Evolutionary conservation across 108 stramenopile species (phyloP).

Genomic region (Skeletonema costatum): DNA sequence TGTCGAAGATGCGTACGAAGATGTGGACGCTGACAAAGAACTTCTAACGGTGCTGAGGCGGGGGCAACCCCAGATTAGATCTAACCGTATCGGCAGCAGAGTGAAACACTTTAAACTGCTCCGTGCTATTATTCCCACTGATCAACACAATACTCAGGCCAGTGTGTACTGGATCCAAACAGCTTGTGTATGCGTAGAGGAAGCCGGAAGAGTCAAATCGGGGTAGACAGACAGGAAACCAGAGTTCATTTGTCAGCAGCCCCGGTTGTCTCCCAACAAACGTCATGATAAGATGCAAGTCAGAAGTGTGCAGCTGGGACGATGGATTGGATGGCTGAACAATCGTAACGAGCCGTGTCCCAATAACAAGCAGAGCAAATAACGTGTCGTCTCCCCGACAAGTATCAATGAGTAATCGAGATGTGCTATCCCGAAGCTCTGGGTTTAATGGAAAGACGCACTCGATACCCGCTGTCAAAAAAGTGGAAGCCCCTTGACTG

Average conservation of each 20-base stretch:
- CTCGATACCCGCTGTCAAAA: constrained; percentile 63
- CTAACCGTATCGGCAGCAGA: constrained; percentile 44
- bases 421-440: constrained; percentile 64
- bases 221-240: constrained; percentile 85
- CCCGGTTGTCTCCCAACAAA: constrained; percentile 63
- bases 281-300: constrained; percentile 69
- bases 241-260: constrained; percentile 65
- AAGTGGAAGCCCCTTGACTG: constrained; percentile 37
- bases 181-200: constrained; percentile 71
- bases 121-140: constrained; percentile 60
- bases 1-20: constrained; percentile 25
- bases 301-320: constrained; percentile 69
- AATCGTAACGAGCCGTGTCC: constrained; percentile 59
- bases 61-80: constrained; percentile 46
- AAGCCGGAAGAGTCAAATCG: constrained; percentile 77
- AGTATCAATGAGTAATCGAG: constrained; percentile 41
- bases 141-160: constrained; percentile 61
- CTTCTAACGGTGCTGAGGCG: constrained; percentile 19
- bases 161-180: constrained; percentile 53
- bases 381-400: constrained; percentile 40
- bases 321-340: constrained; percentile 66
- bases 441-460: constrained; percentile 63
- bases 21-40: constrained; percentile 32
- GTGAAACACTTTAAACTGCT: constrained; percentile 74
- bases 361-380: constrained; percentile 66